Percentiles rank a stretch among this genome's conserved stretches.
Evolutionary conservation across 225 moss, liverwort and hornwort genomes (phyloP).

Genomic region (Sphagnum contortum): DNA sequence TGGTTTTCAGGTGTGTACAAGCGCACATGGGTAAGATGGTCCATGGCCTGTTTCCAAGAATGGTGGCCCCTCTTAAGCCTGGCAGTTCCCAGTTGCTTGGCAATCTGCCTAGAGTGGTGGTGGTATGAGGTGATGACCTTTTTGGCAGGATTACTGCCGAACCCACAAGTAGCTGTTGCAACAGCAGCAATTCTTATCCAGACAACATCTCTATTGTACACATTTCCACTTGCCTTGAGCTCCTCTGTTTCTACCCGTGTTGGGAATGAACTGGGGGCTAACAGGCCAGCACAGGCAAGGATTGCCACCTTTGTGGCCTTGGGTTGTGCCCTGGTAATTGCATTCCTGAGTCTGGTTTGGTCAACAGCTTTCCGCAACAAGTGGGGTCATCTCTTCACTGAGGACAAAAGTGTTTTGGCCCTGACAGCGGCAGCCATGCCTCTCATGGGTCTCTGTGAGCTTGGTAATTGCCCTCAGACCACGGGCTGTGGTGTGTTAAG

Average conservation of each 20-base stretch:
- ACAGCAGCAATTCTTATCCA: constrained; percentile 72
- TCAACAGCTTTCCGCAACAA: constrained; percentile 48
- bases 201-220: constrained; percentile 78
- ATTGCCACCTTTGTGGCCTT: constrained; percentile 54
- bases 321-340: constrained; percentile 40
- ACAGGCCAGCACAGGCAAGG: constrained; percentile 43
- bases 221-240: constrained; percentile 64
- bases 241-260: constrained; percentile 74
- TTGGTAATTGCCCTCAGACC: constrained; percentile 85
- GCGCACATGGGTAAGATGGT: constrained; percentile 74
- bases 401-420: constrained; percentile 42
- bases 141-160: constrained; percentile 65
- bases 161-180: constrained; percentile 65
- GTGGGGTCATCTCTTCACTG: constrained; percentile 71
- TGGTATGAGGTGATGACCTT: constrained; percentile 93
- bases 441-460: constrained; percentile 70
- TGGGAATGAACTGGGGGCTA: constrained; percentile 69
- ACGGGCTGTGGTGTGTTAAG: constrained; percentile 76
- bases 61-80: constrained; percentile 71
- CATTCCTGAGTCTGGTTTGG: constrained; percentile 56
- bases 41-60: constrained; percentile 33
- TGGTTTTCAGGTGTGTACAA: constrained; percentile 58
- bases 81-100: constrained; percentile 75
- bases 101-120: constrained; percentile 88
- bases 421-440: constrained; percentile 78